Percentiles rank a stretch among this genome's conserved stretches.
These are phyloP conservation scores for Suillus ampliporus DNA, from an alignment of 768 basidiomycete species.

Conservation along the genomic window DNA sequence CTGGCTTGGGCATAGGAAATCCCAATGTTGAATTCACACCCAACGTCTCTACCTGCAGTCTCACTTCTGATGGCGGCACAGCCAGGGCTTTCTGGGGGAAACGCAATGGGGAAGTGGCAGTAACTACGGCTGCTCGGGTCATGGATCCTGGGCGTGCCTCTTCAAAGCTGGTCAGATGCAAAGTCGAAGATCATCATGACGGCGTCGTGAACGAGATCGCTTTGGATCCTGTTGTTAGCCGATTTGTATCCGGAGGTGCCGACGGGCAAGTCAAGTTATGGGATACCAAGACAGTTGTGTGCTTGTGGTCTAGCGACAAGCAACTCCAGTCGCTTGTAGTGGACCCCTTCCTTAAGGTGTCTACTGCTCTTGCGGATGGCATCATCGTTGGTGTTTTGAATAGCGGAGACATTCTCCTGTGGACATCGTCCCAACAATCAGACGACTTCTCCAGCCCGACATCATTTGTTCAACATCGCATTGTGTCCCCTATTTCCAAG, in stretches of 20 bases:
- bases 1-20: conserved; percentile 67
- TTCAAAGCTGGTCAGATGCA: conserved; percentile 54
- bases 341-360: conserved; percentile 59
- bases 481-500: conserved; percentile 41
- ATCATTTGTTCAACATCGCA: conserved; percentile 34
- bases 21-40: conserved; percentile 79
- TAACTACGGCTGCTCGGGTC: conserved; percentile 59
- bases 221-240: conserved; percentile 48
- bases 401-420: conserved; percentile 64
- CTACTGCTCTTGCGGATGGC: conserved; percentile 47
- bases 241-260: conserved; percentile 56
- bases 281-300: conserved; percentile 59
- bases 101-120: conserved; percentile 66
- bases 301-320: conserved; percentile 66
- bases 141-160: conserved; percentile 58
- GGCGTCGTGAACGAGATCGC: conserved; percentile 59
- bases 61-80: conserved; percentile 67
- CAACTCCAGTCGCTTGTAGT: conserved; percentile 40
- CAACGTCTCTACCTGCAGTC: conserved; percentile 61
- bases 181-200: conserved; percentile 65
- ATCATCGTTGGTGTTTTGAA: conserved; percentile 54
- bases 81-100: conserved; percentile 80
- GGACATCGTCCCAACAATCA: conserved; percentile 30
- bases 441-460: conserved; percentile 22
- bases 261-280: conserved; percentile 80